These are phyloP conservation scores for Rhodotorula sp. DNA, from an alignment of 1,284 basidiomycete genomes.

Conservation along the genomic window DNA sequence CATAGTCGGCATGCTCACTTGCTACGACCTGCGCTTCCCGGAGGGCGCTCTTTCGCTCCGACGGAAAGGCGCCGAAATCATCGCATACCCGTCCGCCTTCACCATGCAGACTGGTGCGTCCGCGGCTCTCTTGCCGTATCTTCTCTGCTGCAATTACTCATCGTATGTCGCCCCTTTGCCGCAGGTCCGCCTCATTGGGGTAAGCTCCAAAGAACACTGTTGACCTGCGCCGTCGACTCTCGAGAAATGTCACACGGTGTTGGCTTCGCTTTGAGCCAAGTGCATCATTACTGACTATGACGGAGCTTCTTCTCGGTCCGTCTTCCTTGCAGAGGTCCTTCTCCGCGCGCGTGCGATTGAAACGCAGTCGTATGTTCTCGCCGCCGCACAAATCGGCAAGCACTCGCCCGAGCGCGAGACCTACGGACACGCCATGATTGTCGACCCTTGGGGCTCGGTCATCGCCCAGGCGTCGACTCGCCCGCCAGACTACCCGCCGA, in stretches of 20 bases:
- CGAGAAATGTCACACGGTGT: too few relatives aligned
- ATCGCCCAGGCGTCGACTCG: constrained; percentile 37
- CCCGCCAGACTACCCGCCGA: background rate
- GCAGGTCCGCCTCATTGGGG: constrained; percentile 42
- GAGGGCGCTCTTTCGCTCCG: constrained; percentile 53
- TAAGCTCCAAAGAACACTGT: background rate
- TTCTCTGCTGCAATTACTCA: too few relatives aligned
- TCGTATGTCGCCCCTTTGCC: too few relatives aligned
- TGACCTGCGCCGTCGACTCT: too few relatives aligned
- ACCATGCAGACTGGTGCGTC: constrained; percentile 51
- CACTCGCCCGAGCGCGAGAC: constrained; percentile 35
- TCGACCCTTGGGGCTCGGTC: constrained; percentile 41
- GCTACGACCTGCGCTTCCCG: constrained; percentile 57
- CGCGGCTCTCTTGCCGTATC: too few relatives aligned
- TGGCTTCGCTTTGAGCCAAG: too few relatives aligned
- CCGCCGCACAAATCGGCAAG: constrained; percentile 49
- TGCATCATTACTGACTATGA: too few relatives aligned
- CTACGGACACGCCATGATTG: constrained; percentile 41
- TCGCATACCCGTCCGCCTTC: constrained; percentile 56
- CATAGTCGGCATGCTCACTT: constrained; percentile 53
- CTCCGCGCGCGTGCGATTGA: constrained; percentile 51
- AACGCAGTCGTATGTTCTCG: constrained; percentile 50
- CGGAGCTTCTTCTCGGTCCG: too few relatives aligned
- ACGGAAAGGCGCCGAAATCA: constrained; percentile 52
- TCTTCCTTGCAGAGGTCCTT: constrained; percentile 37